A percentile compares a stretch with the other conserved stretches of the same genome.
phyloP scores from a whole-genome alignment of 2,329 filamentous ascomycete species.

The Eutypella sp. region DNA sequence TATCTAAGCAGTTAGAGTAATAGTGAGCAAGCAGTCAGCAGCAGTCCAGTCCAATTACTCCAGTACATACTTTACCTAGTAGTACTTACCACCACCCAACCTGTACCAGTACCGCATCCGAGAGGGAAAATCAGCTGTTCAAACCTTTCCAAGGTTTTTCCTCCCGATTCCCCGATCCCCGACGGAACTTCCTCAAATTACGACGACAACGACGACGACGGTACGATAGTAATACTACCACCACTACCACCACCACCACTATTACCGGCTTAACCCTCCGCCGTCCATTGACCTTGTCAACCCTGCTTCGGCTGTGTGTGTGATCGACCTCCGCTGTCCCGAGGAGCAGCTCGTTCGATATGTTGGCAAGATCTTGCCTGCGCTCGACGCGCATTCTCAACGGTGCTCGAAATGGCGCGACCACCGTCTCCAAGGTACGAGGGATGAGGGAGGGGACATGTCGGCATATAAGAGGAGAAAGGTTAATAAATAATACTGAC shows the following conservation, averaged over 20 bases:
- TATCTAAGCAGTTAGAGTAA: too few species aligned
- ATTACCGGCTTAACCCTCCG: slow-evolving; percentile 13
- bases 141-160: too few species aligned
- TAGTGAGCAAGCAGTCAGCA: too few species aligned
- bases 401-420: slow-evolving; percentile 68
- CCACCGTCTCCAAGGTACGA: slow-evolving; percentile 71
- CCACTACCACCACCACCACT: slow-evolving; percentile 18
- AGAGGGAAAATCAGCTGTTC: slow-evolving; percentile 1
- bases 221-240: too few species aligned
- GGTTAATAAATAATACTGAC: too few species aligned
- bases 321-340: too few species aligned
- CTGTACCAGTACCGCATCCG: too few species aligned
- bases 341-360: slow-evolving; percentile 53
- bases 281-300: slow-evolving; percentile 20
- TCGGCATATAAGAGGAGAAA: slow-evolving; percentile 6
- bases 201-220: too few species aligned
- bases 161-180: background rate
- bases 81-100: too few species aligned
- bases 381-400: slow-evolving; percentile 83
- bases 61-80: too few species aligned
- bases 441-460: slow-evolving; percentile 31
- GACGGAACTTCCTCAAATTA: too few species aligned
- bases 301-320: slow-evolving; percentile 22
- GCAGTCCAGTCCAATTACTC: too few species aligned
- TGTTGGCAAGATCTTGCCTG: slow-evolving; percentile 91